A percentile compares a stretch with the other conserved stretches of the same genome.
Conservation (phyloP, 129 eudicot genomes). For the Pseudognaphalium luteoalbum region DNA sequence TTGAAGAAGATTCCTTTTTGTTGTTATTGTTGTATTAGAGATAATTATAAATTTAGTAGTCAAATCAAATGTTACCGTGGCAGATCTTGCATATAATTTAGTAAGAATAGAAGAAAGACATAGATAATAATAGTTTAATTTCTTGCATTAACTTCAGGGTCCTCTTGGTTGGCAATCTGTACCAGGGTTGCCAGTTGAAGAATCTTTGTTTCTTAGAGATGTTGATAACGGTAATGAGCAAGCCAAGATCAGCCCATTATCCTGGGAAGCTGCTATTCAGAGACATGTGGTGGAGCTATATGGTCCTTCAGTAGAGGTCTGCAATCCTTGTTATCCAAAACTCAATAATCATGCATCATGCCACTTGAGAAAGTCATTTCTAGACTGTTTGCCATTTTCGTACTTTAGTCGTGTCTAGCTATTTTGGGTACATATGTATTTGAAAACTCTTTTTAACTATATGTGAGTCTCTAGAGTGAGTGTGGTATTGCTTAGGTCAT, state of each 20-base stretch:
- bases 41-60: background rate
- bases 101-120: background rate
- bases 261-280: slow-evolving; percentile 96
- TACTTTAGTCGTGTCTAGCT: background rate
- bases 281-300: slow-evolving; percentile 73
- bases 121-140: slow-evolving; percentile 16
- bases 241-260: slow-evolving; percentile 62
- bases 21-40: background rate
- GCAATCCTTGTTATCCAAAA: slow-evolving; percentile 15
- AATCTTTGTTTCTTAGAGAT: slow-evolving; percentile 51
- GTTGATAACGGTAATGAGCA: slow-evolving; percentile 50
- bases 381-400: background rate
- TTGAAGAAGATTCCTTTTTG: slow-evolving; percentile 2
- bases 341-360: slow-evolving; percentile 17
- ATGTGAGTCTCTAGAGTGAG: background rate
- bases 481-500: background rate
- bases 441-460: background rate
- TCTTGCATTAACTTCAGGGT: slow-evolving; percentile 56
- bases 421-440: background rate
- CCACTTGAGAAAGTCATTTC: slow-evolving; percentile 3
- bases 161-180: slow-evolving; percentile 92
- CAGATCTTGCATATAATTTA: slow-evolving; percentile 3
- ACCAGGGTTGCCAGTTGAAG: slow-evolving; percentile 67
- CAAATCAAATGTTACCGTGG: background rate
- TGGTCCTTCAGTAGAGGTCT: slow-evolving; percentile 78